phyloP scores from a whole-genome alignment of 768 basidiomycete genomes.

The Crassisporium funariophilum region DNA sequence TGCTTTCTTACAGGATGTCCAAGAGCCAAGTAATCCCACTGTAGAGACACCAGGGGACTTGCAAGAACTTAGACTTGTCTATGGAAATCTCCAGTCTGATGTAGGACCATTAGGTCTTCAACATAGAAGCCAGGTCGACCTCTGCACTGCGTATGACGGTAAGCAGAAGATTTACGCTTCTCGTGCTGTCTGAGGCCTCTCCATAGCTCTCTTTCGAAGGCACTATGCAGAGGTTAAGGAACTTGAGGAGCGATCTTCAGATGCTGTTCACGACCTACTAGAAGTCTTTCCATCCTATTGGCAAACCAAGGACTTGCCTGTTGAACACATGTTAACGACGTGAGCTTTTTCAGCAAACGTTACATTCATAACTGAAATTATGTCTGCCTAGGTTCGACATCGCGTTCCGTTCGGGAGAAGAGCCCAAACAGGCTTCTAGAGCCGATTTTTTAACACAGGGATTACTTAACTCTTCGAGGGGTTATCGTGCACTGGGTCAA shows the following conservation, averaged over 20 bases:
- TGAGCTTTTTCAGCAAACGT: conserved; percentile 28
- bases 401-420: conserved; percentile 53
- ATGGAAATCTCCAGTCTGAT: conserved; percentile 31
- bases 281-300: conserved; percentile 59
- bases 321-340: conserved; percentile 65
- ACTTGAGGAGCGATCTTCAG: conserved; percentile 35
- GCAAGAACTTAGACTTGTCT: conserved; percentile 33
- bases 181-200: conserved; percentile 1
- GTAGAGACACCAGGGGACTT: conserved; percentile 45
- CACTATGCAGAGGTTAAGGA: conserved; percentile 28
- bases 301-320: conserved; percentile 48
- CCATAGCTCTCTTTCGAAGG: conserved; percentile 42
- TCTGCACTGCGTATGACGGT: conserved; percentile 61
- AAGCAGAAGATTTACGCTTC: conserved; percentile 18
- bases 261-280: conserved; percentile 48
- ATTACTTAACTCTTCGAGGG: conserved; percentile 51
- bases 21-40: conserved; percentile 17
- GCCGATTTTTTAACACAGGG: conserved; percentile 63
- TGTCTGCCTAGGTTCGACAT: conserved; percentile 57
- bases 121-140: conserved; percentile 47
- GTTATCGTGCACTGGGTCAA: conserved; percentile 52
- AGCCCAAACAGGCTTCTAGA: conserved; percentile 42
- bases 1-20: conserved; percentile 32
- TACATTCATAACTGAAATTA: background rate
- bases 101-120: conserved; percentile 47